A percentile compares a stretch with the other conserved stretches of the same genome.
Evolutionary conservation across 768 basidiomycete species (phyloP).

Genomic region (Suillus clintonianus): DNA sequence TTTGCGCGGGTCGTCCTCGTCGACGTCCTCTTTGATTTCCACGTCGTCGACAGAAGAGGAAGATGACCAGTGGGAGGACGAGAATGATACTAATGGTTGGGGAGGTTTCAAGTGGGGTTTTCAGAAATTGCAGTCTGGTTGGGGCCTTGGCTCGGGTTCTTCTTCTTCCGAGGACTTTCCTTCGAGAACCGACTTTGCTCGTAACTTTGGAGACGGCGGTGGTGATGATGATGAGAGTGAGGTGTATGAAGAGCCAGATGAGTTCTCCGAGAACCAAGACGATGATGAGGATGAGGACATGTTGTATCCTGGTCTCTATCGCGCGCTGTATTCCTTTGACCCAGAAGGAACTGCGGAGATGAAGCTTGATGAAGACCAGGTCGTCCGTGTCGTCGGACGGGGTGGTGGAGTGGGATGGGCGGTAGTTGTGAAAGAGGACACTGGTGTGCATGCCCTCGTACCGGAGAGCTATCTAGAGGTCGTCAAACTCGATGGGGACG

Average conservation of each 20-base stretch:
- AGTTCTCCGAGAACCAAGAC: slow-evolving; percentile 18
- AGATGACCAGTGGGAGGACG: slow-evolving; percentile 23
- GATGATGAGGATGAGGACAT: slow-evolving; percentile 31
- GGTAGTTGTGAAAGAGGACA: slow-evolving; percentile 55
- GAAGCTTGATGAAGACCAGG: slow-evolving; percentile 73
- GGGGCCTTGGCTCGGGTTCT: slow-evolving; percentile 30
- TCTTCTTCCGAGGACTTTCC: slow-evolving; percentile 25
- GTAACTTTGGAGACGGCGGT: slow-evolving; percentile 45
- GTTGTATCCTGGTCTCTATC: slow-evolving; percentile 71
- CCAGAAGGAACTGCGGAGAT: slow-evolving; percentile 85
- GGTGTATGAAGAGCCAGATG: slow-evolving; percentile 37
- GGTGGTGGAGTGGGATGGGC: slow-evolving; percentile 85
- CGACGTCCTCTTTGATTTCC: slow-evolving; percentile 21
- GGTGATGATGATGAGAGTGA: slow-evolving; percentile 26
- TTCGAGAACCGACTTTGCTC: slow-evolving; percentile 45
- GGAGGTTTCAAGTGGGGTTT: slow-evolving; percentile 44
- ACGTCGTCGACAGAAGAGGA: slow-evolving; percentile 21
- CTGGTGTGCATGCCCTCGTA: slow-evolving; percentile 65
- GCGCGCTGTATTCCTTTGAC: slow-evolving; percentile 76
- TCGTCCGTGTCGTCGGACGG: slow-evolving; percentile 70
- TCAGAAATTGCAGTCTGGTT: slow-evolving; percentile 38
- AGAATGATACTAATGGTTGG: slow-evolving; percentile 34
- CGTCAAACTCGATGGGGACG: slow-evolving; percentile 39
- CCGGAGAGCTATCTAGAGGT: slow-evolving; percentile 77
- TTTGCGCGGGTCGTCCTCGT: slow-evolving; percentile 29